Evolutionary conservation across 768 basidiomycete species (phyloP), one percentile per base, ranked within the genome.

Genomic region (Suillus hirtellus): DNA sequence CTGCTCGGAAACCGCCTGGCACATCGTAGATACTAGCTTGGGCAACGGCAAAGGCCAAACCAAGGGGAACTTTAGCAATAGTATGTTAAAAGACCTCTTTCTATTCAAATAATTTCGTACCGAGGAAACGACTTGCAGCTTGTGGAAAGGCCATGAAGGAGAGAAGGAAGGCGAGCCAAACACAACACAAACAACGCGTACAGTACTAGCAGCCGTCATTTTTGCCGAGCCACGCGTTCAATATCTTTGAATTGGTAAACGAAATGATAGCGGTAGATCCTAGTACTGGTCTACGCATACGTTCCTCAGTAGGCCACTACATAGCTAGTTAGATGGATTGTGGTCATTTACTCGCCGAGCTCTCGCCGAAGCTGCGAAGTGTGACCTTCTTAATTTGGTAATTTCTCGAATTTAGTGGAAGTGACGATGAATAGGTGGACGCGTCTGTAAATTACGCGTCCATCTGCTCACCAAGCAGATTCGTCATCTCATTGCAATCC

Each of bases 1-100:
- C 96, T 43, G 96, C 96, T 63, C 92, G 84, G 78, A 89, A 95
- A 49, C 96, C 96, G 68, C 96, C 86, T 56, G 96, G 96, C 47
- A 97, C 95, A 80, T 85, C 84, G 63, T 86, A 84, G 43, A 85
- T 76, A 64, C 85, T 88, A 60, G 85, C 79, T 70, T 83, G 81
- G 54, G 80, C 68, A 27, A 73, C 74, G 42, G 76, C 81, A 59
- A 79, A 71, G 62, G 80, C 80, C 58, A 76, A 61, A 40, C 86
- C 73, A 53, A 79, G 81, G 47, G 74, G 76, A 52, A 77, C 70
- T 77, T 53, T 49, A 27, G 27, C 17, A 17, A 50, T 34, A 15
- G 1, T 4, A 24, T 38, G 40, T 74, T 43, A 76, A 66, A 47
- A 35, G 3, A 56, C 1, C 37, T 37, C 21, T 6, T 56, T 38